phyloP scores from a whole-genome alignment of 1,284 basidiomycete species.

The Apiotrichum sp. region DNA sequence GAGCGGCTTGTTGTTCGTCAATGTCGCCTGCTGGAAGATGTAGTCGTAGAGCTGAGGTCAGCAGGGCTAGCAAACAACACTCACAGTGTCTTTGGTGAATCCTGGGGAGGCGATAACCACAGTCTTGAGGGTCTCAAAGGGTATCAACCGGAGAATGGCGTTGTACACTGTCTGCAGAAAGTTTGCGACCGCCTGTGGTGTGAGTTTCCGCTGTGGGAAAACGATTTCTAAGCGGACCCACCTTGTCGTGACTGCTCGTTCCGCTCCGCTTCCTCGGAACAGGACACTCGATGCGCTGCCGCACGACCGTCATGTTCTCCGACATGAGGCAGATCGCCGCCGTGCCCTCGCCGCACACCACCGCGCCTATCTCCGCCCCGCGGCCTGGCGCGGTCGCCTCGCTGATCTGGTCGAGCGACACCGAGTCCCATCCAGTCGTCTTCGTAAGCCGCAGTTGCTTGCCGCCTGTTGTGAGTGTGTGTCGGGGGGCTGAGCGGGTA shows the following conservation, averaged over 20 bases:
- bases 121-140: constrained; percentile 71
- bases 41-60: constrained; percentile 60
- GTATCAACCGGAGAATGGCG: constrained; percentile 82
- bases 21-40: constrained; percentile 72
- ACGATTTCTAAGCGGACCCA: constrained; percentile 17
- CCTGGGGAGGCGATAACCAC: constrained; percentile 96
- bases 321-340: constrained; percentile 92
- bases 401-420: constrained; percentile 72
- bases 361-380: constrained; percentile 92
- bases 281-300: constrained; percentile 82
- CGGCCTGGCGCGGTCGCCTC: constrained; percentile 84
- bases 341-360: constrained; percentile 90
- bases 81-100: constrained; percentile 83
- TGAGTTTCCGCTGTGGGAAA: neutral
- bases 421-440: constrained; percentile 76
- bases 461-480: neutral
- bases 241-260: constrained; percentile 77
- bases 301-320: constrained; percentile 91
- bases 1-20: constrained; percentile 76
- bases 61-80: constrained; percentile 6
- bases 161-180: constrained; percentile 84
- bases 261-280: constrained; percentile 87
- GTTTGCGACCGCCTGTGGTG: constrained; percentile 58
- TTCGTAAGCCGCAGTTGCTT: constrained; percentile 74
- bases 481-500: no score